Conservation (phyloP, 306 rosid genomes). For the Myrica gale region DNA sequence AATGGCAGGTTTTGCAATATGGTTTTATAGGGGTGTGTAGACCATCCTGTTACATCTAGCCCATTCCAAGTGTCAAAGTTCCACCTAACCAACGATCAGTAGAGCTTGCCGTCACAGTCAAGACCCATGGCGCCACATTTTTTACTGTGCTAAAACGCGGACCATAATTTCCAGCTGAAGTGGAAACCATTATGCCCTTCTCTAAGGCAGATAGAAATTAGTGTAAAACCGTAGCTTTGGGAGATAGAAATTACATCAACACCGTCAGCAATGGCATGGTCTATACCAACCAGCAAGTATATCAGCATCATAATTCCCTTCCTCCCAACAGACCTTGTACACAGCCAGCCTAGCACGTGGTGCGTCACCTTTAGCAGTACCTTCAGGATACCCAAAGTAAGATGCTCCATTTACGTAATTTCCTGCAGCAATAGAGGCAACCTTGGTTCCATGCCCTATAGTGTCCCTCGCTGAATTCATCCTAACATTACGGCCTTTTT, state of each 20-base stretch:
- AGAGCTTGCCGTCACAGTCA: constrained; percentile 20
- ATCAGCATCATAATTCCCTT: constrained; percentile 25
- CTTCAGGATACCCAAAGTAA: constrained; percentile 33
- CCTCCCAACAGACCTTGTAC: constrained; percentile 35
- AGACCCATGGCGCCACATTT: constrained; percentile 25
- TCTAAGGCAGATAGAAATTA: constrained; percentile 22
- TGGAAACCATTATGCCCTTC: constrained; percentile 21
- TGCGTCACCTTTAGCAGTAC: constrained; percentile 34
- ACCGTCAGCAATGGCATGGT: constrained; percentile 36
- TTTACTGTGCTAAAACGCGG: neutral
- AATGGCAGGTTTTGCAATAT: no score
- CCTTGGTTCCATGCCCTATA: constrained; percentile 36
- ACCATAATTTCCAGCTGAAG: constrained; percentile 24
- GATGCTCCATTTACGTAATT: constrained; percentile 14
- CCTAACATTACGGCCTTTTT: neutral
- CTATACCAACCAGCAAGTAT: constrained; percentile 26
- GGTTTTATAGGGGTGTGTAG: no score
- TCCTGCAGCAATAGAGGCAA: constrained; percentile 32
- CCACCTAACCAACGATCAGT: no score
- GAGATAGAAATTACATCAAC: constrained; percentile 34
- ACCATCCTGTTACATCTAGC: no score
- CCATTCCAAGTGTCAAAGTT: no score
- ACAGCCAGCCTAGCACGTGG: constrained; percentile 24
- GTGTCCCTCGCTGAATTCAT: constrained; percentile 39
- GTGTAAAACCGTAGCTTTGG: neutral